These are phyloP conservation scores for Astragalus glycyphyllos DNA, from an alignment of 306 rosid species.

Conservation along the genomic window DNA sequence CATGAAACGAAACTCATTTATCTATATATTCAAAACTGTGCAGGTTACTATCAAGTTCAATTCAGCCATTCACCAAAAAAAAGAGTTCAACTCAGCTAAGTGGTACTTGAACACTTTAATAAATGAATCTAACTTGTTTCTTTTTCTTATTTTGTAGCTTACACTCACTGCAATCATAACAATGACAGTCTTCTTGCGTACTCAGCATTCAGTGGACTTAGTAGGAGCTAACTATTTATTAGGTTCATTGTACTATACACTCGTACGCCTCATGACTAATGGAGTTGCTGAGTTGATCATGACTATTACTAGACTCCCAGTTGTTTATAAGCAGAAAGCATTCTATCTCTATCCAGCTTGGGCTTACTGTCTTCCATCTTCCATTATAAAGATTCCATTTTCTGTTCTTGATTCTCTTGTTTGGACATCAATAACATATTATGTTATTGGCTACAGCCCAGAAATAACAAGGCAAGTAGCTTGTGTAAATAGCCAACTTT, in stretches of 20 bases:
- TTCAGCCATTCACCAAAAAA: background rate
- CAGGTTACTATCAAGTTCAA: slow-evolving; percentile 58
- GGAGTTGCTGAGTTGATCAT: slow-evolving; percentile 81
- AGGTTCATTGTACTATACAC: slow-evolving; percentile 74
- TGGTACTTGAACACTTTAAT: slow-evolving; percentile 1
- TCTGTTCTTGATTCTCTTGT: slow-evolving; percentile 60
- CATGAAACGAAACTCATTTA: slow-evolving; percentile 73
- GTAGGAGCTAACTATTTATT: slow-evolving; percentile 63
- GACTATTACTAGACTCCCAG: slow-evolving; percentile 71
- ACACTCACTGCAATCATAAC: slow-evolving; percentile 68
- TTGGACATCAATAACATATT: slow-evolving; percentile 66
- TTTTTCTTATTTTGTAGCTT: slow-evolving; percentile 54
- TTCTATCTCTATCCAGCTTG: slow-evolving; percentile 70
- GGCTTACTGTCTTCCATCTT: slow-evolving; percentile 66
- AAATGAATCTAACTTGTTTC: slow-evolving; percentile 28
- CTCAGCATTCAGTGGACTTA: slow-evolving; percentile 56
- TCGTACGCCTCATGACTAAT: slow-evolving; percentile 69
- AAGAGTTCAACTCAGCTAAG: slow-evolving; percentile 11
- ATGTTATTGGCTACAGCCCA: slow-evolving; percentile 70
- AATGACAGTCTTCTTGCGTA: slow-evolving; percentile 77
- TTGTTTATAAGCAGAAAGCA: slow-evolving; percentile 62
- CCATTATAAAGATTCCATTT: slow-evolving; percentile 62
- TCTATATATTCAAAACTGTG: slow-evolving; percentile 71
- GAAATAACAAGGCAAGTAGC: slow-evolving; percentile 56
- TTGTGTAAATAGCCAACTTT: background rate